These are phyloP conservation scores for Eremothecium gossypii DNA, from an alignment of 1,139 yeast species.

Conservation along the genomic window DNA sequence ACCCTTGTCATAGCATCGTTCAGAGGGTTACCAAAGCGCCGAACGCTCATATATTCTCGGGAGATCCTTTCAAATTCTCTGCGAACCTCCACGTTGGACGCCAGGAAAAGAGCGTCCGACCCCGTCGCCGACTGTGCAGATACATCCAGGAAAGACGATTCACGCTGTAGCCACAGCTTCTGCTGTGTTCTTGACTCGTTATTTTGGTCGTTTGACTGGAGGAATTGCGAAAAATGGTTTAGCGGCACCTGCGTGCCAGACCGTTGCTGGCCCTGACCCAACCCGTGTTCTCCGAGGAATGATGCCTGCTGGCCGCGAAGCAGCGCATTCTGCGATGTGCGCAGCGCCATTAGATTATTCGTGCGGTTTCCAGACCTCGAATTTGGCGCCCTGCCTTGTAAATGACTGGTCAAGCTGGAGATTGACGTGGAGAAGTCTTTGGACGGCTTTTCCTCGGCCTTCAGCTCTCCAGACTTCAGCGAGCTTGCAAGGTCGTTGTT, in stretches of 20 bases:
- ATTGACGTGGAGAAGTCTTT: slow-evolving; percentile 23
- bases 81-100: slow-evolving; percentile 50
- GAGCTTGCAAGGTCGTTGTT: slow-evolving; percentile 13
- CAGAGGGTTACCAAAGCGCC: slow-evolving; percentile 62
- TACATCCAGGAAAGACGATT: slow-evolving; percentile 56
- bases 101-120: slow-evolving; percentile 34
- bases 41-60: slow-evolving; percentile 60
- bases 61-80: slow-evolving; percentile 70
- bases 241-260: slow-evolving; percentile 11
- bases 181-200: slow-evolving; percentile 74
- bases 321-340: slow-evolving; percentile 10
- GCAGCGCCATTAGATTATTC: slow-evolving; percentile 11
- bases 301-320: slow-evolving; percentile 5
- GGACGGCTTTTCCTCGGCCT: slow-evolving; percentile 2
- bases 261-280: not conserved
- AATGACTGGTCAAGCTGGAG: slow-evolving; percentile 25
- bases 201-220: slow-evolving; percentile 31
- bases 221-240: slow-evolving; percentile 31
- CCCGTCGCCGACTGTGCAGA: slow-evolving; percentile 28
- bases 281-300: slow-evolving; percentile 4
- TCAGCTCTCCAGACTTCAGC: slow-evolving; percentile 3
- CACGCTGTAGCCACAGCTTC: slow-evolving; percentile 74
- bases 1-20: slow-evolving; percentile 50
- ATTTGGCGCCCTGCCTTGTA: slow-evolving; percentile 14
- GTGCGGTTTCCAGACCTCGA: slow-evolving; percentile 10